Base-by-base conservation (phyloP, 2,329 filamentous ascomycete genomes). In the Fusarium foetens region DNA sequence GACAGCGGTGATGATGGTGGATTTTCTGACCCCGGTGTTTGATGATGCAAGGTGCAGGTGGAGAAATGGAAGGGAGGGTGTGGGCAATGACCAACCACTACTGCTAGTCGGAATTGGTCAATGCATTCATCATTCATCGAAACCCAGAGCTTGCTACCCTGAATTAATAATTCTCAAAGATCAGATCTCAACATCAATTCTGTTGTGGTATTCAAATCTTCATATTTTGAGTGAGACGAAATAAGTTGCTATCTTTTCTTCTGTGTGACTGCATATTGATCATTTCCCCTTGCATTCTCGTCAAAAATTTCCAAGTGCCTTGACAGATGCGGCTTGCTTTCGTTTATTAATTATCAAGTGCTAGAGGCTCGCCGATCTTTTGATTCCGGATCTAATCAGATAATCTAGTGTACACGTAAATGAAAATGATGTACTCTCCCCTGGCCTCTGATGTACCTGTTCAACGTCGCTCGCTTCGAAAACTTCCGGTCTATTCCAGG, bases 31-130 rank as follows among this genome's bases (percentile, higher is more conserved):
- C 61, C 41, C 49, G 48, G 59, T 16, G 46, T 39, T 60, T 41
- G 70, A 66, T 72, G 70, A 73, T 70, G 73, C 64, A 69, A 63
- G 55, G 70, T 71, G 72, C 48, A 57, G 54, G 74, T 74, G 70
- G 70, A 46, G 60, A 59, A 46, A 54, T 52, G 39, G 55, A 58
- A 57, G 51, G 71, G 62, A 61, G 65, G 65, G 66, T 68, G 75
- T 77, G 75, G 59, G 69, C 61, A 62, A 72, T 74, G 72, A 62
- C 21, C 57, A 46, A 52, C 33, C 33, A 27, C 33, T 38, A 52
- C 17, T 53, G 23, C 38, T 48, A 23, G 21, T 42, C 46, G n/a
- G 45, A 35, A 57, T 38, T 35, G 58, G 63, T 61, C 58, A 49
- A 54, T 51, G 48, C 63, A 51, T 17, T 53, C 49, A 57, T 58